phyloP scores from a whole-genome alignment of 1,284 basidiomycete genomes.

The Ustilago lituana region DNA sequence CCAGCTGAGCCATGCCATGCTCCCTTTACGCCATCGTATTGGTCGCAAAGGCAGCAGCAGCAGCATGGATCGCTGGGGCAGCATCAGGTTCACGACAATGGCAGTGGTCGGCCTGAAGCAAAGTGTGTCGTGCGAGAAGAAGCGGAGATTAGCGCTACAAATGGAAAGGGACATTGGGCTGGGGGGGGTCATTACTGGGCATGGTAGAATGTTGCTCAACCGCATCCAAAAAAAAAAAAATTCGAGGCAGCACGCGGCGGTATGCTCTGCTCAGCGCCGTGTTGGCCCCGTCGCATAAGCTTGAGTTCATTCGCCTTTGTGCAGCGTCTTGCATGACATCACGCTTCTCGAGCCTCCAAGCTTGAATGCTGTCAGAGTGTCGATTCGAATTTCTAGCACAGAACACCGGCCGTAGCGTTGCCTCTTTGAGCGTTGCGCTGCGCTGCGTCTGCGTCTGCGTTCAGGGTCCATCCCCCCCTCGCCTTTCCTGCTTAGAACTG shows the following conservation, averaged over 20 bases:
- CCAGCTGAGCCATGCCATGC: too few relatives aligned
- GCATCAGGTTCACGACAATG: too few relatives aligned
- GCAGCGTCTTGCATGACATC: constrained; percentile 36
- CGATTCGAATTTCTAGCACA: neutral
- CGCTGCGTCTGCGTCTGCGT: too few relatives aligned
- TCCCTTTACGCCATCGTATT: too few relatives aligned
- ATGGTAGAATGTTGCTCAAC: constrained; percentile 40
- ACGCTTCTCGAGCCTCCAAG: constrained; percentile 3
- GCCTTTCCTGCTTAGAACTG: neutral
- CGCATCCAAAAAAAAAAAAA: constrained; percentile 2
- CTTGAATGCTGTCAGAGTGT: constrained; percentile 23
- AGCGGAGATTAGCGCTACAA: constrained; percentile 9
- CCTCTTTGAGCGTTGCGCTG: constrained; percentile 39
- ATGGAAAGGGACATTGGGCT: constrained; percentile 10
- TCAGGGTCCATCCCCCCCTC: constrained; percentile 27
- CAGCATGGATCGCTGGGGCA: too few relatives aligned
- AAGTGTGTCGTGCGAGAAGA: constrained; percentile 14
- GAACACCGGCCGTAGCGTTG: too few relatives aligned
- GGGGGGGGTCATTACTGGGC: too few relatives aligned
- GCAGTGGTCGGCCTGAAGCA: too few relatives aligned
- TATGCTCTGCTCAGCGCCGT: too few relatives aligned
- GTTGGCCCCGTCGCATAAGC: too few relatives aligned
- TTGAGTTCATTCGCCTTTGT: too few relatives aligned
- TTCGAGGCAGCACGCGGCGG: constrained; percentile 10
- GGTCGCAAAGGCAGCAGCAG: too few relatives aligned